These are phyloP conservation scores for Neurospora sp. DNA, from an alignment of 2,329 filamentous ascomycete species.

Conservation along the genomic window DNA sequence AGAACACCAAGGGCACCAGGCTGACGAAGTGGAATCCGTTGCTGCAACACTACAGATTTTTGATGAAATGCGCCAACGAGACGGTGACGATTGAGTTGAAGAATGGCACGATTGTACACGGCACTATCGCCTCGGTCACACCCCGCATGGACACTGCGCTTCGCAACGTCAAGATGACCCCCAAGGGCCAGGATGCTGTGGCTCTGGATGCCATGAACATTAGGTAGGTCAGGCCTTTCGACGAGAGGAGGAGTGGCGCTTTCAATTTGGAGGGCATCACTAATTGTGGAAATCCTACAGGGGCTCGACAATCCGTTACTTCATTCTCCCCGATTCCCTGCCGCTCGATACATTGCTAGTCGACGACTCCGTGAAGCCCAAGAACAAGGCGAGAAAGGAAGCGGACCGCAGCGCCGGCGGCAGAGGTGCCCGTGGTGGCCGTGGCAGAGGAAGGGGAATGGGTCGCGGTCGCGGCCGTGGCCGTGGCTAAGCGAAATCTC, in stretches of 20 bases:
- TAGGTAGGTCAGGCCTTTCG: constrained; percentile 22
- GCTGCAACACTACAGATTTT: constrained; percentile 53
- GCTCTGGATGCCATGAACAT: constrained; percentile 93
- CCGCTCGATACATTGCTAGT: constrained; percentile 92
- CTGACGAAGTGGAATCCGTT: constrained; percentile 18
- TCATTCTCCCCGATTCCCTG: constrained; percentile 89
- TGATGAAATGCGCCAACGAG: constrained; percentile 99
- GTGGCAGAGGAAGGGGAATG: constrained; percentile 21
- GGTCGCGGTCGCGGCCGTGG: constrained; percentile 46
- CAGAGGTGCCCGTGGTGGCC: constrained; percentile 41
- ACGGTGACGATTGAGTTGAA: constrained; percentile 98
- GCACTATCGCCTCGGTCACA: constrained; percentile 92
- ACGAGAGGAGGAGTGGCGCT: neutral
- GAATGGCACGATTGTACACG: constrained; percentile 94
- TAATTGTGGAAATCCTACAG: neutral
- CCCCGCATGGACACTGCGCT: constrained; percentile 98
- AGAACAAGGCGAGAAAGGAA: constrained; percentile 99
- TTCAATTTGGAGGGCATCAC: neutral
- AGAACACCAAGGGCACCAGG: constrained; percentile 12
- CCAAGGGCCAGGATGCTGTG: constrained; percentile 77
- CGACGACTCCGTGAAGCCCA: constrained; percentile 94
- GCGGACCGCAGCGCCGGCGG: constrained; percentile 48
- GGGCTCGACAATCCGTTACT: constrained; percentile 42
- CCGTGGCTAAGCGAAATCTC: constrained; percentile 21
- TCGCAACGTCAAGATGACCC: constrained; percentile 93